Evolutionary conservation across 805 yeast genomes (phyloP), one percentile per base, ranked within the genome.

Genomic region (Blastobotrys terrestris): DNA sequence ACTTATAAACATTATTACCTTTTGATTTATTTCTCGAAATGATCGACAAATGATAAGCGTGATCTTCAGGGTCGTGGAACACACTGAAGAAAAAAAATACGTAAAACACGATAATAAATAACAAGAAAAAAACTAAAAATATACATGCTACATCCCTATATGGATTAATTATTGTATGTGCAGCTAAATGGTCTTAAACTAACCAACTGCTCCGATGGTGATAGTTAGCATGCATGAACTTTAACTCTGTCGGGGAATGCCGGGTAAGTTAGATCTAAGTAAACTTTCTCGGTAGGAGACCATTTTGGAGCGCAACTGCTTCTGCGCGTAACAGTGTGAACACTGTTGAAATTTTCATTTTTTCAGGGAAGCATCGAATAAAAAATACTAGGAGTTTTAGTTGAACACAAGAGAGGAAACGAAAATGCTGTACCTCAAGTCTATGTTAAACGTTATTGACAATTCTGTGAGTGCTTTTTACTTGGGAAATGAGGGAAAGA

Each of bases 381-480:
- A 26, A 26, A 26, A 26, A 11, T 26, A 26, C 35, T 26, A 26
- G 11, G 35, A 26, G 35, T 11, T n/a, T n/a, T n/a, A n/a, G 35
- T 26, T 11, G 35, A 26, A 26, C 35, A 26, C 35, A 11, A 11
- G 35, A 26, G 35, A 11, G 35, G 16, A 26, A 14, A 26, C 39
- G 54, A 68, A 46, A 31, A 92, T 92, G 99, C 81, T 92, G 51
- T 89, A 88, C 72, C 79, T 92, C 64, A 92, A 92, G 74, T 77
- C 96, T 14, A 75, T 94, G 69, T 72, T 90, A 51, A 91, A 86
- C 68, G 96, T 91, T 58, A 87, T 92, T 57, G 99, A 92, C 72
- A 92, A 92, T 77, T 85, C 96, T 19, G 79, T 69, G 62, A 20
- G 71, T 56, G 26, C n/a, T 15, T 31, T 6, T 11, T n/a, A 21